phyloP scores from a whole-genome alignment of 768 basidiomycete species.

The Cyclocybe cylindracea region DNA sequence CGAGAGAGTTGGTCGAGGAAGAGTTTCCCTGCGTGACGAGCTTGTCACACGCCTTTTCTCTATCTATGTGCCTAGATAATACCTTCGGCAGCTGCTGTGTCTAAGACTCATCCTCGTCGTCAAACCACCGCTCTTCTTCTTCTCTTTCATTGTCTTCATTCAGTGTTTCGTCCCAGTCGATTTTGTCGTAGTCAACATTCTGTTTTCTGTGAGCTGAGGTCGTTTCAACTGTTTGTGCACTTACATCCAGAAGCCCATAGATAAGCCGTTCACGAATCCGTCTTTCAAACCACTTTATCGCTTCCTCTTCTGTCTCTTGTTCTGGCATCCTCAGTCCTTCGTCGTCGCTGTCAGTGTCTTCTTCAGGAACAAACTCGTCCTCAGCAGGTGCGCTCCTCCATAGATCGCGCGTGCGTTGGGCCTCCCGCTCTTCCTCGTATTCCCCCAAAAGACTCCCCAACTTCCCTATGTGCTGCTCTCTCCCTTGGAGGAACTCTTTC shows the following conservation, averaged over 20 bases:
- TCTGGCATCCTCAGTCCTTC: slow-evolving; percentile 24
- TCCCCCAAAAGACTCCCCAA: slow-evolving; percentile 63
- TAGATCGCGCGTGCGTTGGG: slow-evolving; percentile 53
- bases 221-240: slow-evolving; percentile 17
- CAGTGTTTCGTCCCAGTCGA: slow-evolving; percentile 77
- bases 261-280: slow-evolving; percentile 70
- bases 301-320: slow-evolving; percentile 51
- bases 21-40: not conserved
- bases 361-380: slow-evolving; percentile 62
- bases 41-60: slow-evolving; percentile 13
- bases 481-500: slow-evolving; percentile 58
- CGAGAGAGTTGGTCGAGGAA: slow-evolving; percentile 14
- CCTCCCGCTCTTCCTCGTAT: slow-evolving; percentile 80
- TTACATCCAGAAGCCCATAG: slow-evolving; percentile 73
- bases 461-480: slow-evolving; percentile 64
- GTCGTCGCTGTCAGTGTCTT: slow-evolving; percentile 65
- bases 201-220: slow-evolving; percentile 24
- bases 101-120: slow-evolving; percentile 47
- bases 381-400: slow-evolving; percentile 39
- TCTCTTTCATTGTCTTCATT: slow-evolving; percentile 61
- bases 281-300: slow-evolving; percentile 54
- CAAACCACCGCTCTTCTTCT: slow-evolving; percentile 73
- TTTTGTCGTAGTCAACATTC: slow-evolving; percentile 67
- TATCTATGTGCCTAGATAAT: slow-evolving; percentile 1
- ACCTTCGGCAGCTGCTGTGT: not conserved